Percentiles rank a stretch among this genome's conserved stretches.
These are phyloP conservation scores for Neonectria neomacrospora DNA, from an alignment of 2,329 filamentous ascomycete species.

Conservation along the genomic window DNA sequence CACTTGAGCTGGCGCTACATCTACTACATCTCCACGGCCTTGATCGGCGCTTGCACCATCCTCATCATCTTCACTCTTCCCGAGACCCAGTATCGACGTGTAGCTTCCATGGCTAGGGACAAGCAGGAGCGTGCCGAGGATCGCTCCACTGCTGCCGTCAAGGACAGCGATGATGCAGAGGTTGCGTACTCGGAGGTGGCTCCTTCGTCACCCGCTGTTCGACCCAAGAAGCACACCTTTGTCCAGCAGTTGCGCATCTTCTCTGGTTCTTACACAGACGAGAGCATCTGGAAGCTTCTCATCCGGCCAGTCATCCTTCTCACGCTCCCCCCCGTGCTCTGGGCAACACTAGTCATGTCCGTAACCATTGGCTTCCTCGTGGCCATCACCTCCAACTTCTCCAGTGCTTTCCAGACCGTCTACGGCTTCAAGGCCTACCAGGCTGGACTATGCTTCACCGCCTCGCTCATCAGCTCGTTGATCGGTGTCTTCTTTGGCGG, in stretches of 20 bases:
- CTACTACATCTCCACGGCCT: constrained; percentile 58
- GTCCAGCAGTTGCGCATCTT: constrained; percentile 26
- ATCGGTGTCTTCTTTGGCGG: constrained; percentile 51
- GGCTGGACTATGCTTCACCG: constrained; percentile 60
- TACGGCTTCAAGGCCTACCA: constrained; percentile 57
- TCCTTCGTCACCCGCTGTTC: neutral
- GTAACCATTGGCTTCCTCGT: constrained; percentile 64
- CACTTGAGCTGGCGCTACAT: constrained; percentile 59
- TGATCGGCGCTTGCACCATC: constrained; percentile 57
- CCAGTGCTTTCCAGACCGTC: constrained; percentile 51
- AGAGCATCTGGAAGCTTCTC: constrained; percentile 52
- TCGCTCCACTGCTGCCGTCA: neutral
- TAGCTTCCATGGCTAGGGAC: neutral
- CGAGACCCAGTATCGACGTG: constrained; percentile 59
- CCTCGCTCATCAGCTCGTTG: constrained; percentile 55
- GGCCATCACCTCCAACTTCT: constrained; percentile 62
- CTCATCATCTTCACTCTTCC: constrained; percentile 63
- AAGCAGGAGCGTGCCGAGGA: neutral
- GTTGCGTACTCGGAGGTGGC: constrained; percentile 19
- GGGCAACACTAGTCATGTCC: constrained; percentile 62
- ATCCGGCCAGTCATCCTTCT: constrained; percentile 59
- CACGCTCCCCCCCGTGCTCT: constrained; percentile 60
- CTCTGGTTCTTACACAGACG: constrained; percentile 27
- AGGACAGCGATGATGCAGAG: constrained; percentile 21
- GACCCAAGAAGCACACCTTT: constrained; percentile 20